Evolutionary conservation across 768 basidiomycete species (phyloP), one percentile per base, ranked within the genome.

Genomic region (Xerocomus spinulosus): DNA sequence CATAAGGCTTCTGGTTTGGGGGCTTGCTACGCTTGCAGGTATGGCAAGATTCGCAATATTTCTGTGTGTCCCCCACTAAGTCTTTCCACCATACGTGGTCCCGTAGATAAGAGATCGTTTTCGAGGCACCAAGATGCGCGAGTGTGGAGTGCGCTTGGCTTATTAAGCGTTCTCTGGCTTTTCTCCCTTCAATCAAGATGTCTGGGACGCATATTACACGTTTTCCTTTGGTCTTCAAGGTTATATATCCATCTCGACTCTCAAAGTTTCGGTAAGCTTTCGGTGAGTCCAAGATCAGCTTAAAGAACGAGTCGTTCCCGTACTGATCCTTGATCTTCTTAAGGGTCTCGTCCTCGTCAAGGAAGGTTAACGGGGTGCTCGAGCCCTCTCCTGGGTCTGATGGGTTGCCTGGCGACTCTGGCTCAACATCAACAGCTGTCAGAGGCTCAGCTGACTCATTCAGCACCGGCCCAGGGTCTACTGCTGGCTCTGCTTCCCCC

Each of bases 21-120:
- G 58, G 46, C 48, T 62, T 64, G 8, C 50, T 50, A 1, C 58
- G 58, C 28, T 49, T 4, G 62, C 41, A n/a, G 53, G 64, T 13
- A 59, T 57, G 0, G 55, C 57, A 53, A 54, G 33, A 25, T 0
- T 15, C 25, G 30, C 71, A 72, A 36, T 37, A 73, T 0, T 50
- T 48, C 12, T 58, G 44, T 0, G 65, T 50, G 24, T 75, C 69
- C 0, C 23, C 4, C 0, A 53, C 59, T 42, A 75, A 68, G 0
- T 57, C 47, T n/a, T 66, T 66, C 73, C 73, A 73, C 71, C 73
- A 73, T 0, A 72, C 61, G 13, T 69, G 48, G 14, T 70, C 62
- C 3, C 60, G 42, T 0, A 74, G 56, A 25, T 67, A 69, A 2
- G 46, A 29, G 0, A 73, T 14, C 0, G 71, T 74, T 46, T 73